Base-by-base conservation (phyloP, 257 asterid species). In the Plectranthus barbatus region DNA sequence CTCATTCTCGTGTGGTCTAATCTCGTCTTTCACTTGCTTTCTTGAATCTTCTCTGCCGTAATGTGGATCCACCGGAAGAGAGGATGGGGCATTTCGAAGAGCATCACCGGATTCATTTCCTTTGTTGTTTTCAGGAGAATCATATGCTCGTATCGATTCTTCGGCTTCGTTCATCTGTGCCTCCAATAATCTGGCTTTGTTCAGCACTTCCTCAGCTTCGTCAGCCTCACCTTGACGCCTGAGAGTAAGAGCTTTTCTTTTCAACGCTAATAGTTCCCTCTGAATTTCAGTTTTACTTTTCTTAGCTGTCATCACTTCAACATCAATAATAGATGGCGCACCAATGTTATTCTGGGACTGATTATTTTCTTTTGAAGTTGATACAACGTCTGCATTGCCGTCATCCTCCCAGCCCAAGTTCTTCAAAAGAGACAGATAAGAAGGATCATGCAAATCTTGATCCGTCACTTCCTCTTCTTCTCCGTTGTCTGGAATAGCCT, bases 371-470 rank as follows among this genome's bases (percentile, higher is more conserved):
- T 81, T 29, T 34, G 29, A 33, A 24, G 71, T 53, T 5, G 73
- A 46, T 3, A 72, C 60, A 37, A 20, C 42, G 9, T 69, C 76
- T 17, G 68, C 74, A 59, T 72, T 78, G 48, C 71, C 75, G 55
- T 84, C 96, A 47, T 87, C 97, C 52, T 84, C 78, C 95, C 96
- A 93, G 42, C 97, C 99, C 82, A 93, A 67, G 79, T 79, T 83
- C 78, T 84, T 81, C 81, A 93, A 71, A 55, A 87, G 79, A 21
- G 96, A 81, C 56, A 90, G 83, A 79, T 90, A 93, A 63, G 82
- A 63, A 20, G 97, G 97, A 79, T 93, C 94, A 15, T 64, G 72
- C 88, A 91, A 26, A 76, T 91, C 98, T 54, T 86, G 96, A 81
- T 91, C 98, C 0, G 90, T 86, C 56, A 91, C 96, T 55, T 79